Evolutionary conservation across 805 yeast species (phyloP), one percentile per base, ranked within the genome.

Genomic region (Clavispora carvajalis): DNA sequence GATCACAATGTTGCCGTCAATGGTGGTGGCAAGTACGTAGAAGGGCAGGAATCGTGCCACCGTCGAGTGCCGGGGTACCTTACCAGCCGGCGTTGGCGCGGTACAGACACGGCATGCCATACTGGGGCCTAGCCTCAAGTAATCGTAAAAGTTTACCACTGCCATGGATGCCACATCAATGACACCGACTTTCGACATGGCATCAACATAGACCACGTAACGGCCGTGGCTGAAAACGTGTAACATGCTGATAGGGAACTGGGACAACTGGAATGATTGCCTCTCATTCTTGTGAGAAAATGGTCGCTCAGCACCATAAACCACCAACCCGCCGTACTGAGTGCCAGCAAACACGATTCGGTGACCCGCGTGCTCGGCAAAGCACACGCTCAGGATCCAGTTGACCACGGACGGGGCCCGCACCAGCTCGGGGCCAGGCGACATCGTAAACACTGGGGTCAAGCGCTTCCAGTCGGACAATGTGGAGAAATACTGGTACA

Each of bases 151-250:
- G 16, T 43, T 44, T 23, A 47, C 46, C 9, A 51, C 44, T 29
- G 46, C 39, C 35, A 49, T 44, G 5, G 48, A 41, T 5, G 37
- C 26, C 15, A 52, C 19, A 35, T 57, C 47, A 21, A 63, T 38
- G 1, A 63, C 48, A 0, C 68, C 67, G 3, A 60, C 47, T 40
- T 57, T 59, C 7, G 65, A 56, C 50, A 63, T 55, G 8, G 62
- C 45, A 42, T 64, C 69, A 29, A 55, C 36, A 42, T 45, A 63
- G 4, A 60, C 17, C 9, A 56, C 19, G 34, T 54, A 46, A n/a
- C 50, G 36, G 30, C 51, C 45, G 8, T 48, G 37, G 5, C 39
- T 44, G 23, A 59, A 53, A 17, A 39, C 39, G 6, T 43, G 23
- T 34, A 60, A 31, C 15, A 48, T 47, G 9, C 39, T 39, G 10